Evolutionary conservation across 176 grass and related monocot genomes (phyloP).

Genomic region (Stipa capillata): DNA sequence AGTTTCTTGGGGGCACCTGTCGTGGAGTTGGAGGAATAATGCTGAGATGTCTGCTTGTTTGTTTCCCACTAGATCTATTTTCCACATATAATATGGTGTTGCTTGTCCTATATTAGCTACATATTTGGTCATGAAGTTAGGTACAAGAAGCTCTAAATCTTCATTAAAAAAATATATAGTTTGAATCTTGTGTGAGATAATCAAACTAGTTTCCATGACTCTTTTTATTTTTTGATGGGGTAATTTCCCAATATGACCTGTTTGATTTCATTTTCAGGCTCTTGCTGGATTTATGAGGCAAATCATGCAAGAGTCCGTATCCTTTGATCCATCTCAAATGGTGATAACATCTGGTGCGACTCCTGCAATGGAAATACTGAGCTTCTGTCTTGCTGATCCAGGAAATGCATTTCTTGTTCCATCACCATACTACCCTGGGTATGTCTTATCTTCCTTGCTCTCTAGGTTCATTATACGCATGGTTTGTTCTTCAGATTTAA

Average conservation of each 20-base stretch:
- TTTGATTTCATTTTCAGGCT: conserved; percentile 50
- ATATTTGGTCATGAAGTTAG: background rate
- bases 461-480: background rate
- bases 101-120: background rate
- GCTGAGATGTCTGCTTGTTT: background rate
- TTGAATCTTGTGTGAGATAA: background rate
- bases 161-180: background rate
- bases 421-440: conserved; percentile 97
- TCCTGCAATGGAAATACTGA: conserved; percentile 86
- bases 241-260: conserved; percentile 12
- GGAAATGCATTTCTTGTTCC: conserved; percentile 98
- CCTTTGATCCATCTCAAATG: conserved; percentile 78
- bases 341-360: conserved; percentile 81
- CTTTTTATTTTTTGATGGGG: background rate
- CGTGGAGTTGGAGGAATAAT: background rate
- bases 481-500: background rate
- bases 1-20: background rate
- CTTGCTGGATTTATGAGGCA: conserved; percentile 82
- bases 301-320: conserved; percentile 61
- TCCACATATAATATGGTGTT: background rate
- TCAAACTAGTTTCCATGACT: background rate
- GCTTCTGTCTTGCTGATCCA: conserved; percentile 85
- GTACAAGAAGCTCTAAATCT: background rate
- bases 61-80: too few species aligned
- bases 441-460: conserved; percentile 1